phyloP scores from a whole-genome alignment of 331 rosid genomes.

The Acacia pycnantha region DNA sequence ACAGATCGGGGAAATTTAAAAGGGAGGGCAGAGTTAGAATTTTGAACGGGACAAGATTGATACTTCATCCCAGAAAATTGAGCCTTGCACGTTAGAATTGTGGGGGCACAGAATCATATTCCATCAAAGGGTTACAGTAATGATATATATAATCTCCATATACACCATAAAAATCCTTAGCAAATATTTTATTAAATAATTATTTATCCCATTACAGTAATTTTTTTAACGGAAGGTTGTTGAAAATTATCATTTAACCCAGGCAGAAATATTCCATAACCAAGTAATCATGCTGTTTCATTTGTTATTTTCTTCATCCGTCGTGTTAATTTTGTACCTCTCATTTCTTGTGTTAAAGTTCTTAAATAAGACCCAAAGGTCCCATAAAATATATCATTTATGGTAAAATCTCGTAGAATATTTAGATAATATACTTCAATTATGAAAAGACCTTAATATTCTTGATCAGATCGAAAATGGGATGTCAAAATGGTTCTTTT shows the following conservation, averaged over 20 bases:
- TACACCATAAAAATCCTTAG: neutral
- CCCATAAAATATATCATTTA: too few species aligned
- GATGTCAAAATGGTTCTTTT: too few species aligned
- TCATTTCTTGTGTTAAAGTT: too few species aligned
- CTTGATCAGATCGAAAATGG: too few species aligned
- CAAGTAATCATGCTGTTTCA: neutral
- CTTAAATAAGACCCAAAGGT: too few species aligned
- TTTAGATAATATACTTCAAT: too few species aligned
- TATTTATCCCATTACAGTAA: neutral
- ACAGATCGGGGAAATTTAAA: neutral
- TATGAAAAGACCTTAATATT: too few species aligned
- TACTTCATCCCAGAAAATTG: neutral
- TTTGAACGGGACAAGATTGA: neutral
- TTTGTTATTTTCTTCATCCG: too few species aligned
- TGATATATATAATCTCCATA: neutral
- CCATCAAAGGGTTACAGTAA: too few species aligned
- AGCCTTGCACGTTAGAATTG: neutral
- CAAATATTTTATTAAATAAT: too few species aligned
- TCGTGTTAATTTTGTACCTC: too few species aligned
- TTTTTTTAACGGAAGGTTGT: too few species aligned
- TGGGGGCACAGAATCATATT: neutral
- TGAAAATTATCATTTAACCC: neutral
- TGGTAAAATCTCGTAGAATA: fast-evolving
- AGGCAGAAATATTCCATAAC: neutral
- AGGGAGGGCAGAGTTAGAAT: neutral